Evolutionary conservation across 2,329 filamentous ascomycete species (phyloP).

Genomic region (Dactylonectria estremocensis): DNA sequence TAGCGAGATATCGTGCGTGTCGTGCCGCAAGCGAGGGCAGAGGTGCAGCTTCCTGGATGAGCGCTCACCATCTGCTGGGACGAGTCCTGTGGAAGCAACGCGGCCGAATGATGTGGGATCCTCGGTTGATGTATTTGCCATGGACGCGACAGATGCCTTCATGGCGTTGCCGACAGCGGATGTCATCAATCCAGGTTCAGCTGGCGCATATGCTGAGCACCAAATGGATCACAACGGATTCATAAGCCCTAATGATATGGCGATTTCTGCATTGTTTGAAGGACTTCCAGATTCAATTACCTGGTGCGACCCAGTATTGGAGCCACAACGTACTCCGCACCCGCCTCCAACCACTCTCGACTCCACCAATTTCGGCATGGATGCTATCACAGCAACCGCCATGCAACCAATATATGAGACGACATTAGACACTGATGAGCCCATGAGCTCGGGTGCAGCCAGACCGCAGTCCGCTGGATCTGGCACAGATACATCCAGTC

Average conservation of each 20-base stretch:
- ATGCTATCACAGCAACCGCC: not conserved
- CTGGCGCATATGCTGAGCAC: not conserved
- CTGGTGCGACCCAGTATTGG: not conserved
- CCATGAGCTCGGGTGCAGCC: not conserved
- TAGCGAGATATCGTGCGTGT: not conserved
- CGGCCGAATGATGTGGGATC: not conserved
- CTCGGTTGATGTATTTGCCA: not conserved
- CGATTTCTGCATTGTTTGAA: not conserved
- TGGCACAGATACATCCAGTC: not conserved
- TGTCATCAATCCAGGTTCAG: not conserved
- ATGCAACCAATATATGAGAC: not conserved
- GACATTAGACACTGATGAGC: not conserved
- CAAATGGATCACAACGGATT: not conserved
- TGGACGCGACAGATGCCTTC: not conserved
- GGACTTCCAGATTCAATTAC: not conserved
- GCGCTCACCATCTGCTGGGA: not conserved
- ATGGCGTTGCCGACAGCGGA: not conserved
- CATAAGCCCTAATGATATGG: not conserved
- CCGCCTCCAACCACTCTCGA: not conserved
- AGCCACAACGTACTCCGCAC: not conserved
- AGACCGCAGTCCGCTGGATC: not conserved
- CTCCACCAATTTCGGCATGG: not conserved
- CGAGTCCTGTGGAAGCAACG: not conserved
- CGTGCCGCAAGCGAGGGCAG: slow-evolving; percentile 7
- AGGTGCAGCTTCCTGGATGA: slow-evolving; percentile 1